phyloP scores from a whole-genome alignment of 176 grass and related monocot species.

The Oryza glumipatula region DNA sequence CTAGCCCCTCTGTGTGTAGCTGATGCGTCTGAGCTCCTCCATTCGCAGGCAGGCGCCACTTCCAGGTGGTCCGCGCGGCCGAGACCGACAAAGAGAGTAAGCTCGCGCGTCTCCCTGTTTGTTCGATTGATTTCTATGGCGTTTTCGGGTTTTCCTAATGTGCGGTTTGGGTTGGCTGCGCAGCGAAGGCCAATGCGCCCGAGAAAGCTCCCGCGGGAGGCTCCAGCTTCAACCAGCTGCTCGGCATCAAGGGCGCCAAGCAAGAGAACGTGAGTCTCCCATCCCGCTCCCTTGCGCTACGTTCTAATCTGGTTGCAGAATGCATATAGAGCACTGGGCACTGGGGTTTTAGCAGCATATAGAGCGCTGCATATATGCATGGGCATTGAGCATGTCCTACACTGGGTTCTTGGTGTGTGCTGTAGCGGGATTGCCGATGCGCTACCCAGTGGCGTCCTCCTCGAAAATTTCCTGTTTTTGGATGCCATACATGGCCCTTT shows the following conservation, averaged over 20 bases:
- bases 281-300: background rate
- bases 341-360: background rate
- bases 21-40: conserved; percentile 33
- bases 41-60: conserved; percentile 47
- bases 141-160: conserved; percentile 1
- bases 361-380: background rate
- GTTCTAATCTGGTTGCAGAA: background rate
- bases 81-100: conserved; percentile 70
- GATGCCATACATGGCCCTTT: background rate
- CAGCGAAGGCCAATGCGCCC: conserved; percentile 60
- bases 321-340: too few species aligned
- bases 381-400: background rate
- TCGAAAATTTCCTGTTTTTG: background rate
- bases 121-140: too few species aligned
- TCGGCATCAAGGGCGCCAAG: conserved; percentile 93
- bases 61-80: conserved; percentile 51
- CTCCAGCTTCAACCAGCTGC: conserved; percentile 95
- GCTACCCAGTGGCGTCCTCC: background rate
- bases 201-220: conserved; percentile 67
- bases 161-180: background rate
- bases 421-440: too few species aligned
- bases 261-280: conserved; percentile 68
- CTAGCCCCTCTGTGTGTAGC: background rate
- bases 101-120: background rate
- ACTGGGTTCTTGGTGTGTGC: background rate